These are phyloP conservation scores for Biscogniauxia sp. DNA, from an alignment of 2,329 filamentous ascomycete genomes.

Conservation along the genomic window DNA sequence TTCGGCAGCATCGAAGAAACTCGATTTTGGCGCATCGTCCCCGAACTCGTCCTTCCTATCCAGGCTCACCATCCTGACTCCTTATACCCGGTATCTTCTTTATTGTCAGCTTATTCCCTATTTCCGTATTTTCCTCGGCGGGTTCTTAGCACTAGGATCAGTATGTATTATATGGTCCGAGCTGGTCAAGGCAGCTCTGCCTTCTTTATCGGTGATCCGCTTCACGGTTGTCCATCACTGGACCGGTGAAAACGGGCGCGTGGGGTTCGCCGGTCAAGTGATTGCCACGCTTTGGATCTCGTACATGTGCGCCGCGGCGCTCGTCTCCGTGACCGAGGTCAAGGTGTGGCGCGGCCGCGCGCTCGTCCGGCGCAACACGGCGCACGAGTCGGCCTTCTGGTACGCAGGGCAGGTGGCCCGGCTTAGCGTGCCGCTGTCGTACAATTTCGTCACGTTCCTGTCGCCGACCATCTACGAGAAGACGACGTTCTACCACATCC, in stretches of 20 bases:
- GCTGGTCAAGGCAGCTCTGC: constrained; percentile 77
- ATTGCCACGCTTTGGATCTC: constrained; percentile 85
- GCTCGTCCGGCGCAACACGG: constrained; percentile 85
- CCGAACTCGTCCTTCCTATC: constrained; percentile 54
- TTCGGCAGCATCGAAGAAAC: constrained; percentile 73
- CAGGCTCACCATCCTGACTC: constrained; percentile 64
- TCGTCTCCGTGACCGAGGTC: constrained; percentile 85
- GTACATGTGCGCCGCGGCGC: constrained; percentile 91
- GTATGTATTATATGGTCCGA: constrained; percentile 90
- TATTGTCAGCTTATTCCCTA: constrained; percentile 73
- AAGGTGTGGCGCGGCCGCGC: constrained; percentile 97
- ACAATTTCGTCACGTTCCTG: constrained; percentile 94
- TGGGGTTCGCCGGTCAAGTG: constrained; percentile 83
- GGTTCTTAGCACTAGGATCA: constrained; percentile 70
- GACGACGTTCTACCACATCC: constrained; percentile 84
- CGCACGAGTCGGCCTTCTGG: constrained; percentile 92
- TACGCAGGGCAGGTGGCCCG: constrained; percentile 91
- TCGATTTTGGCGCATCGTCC: constrained; percentile 67
- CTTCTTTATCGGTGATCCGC: constrained; percentile 68
- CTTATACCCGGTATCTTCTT: constrained; percentile 76
- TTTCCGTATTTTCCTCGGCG: constrained; percentile 62
- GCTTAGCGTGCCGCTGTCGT: constrained; percentile 86
- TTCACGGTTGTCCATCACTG: constrained; percentile 73
- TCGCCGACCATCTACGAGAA: constrained; percentile 67
- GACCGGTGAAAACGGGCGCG: constrained; percentile 66